Conservation (phyloP, 2,329 filamentous ascomycete genomes). For the Penicillium corylophilum region DNA sequence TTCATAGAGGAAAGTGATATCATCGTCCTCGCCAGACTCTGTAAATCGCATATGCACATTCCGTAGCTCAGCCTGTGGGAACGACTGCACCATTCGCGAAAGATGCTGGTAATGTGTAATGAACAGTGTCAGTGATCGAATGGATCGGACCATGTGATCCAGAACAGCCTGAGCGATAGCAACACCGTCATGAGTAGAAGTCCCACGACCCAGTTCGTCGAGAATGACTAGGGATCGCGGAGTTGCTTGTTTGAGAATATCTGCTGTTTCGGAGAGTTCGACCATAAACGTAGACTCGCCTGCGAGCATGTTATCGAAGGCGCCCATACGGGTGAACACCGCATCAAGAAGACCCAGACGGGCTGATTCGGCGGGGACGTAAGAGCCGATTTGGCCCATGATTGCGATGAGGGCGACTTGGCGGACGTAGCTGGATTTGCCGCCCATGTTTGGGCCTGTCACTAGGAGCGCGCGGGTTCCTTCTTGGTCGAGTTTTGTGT, state of each 20-base stretch:
- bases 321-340: constrained; percentile 93
- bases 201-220: constrained; percentile 91
- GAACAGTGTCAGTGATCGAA: constrained; percentile 80
- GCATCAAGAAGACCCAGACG: constrained; percentile 81
- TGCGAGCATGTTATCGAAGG: constrained; percentile 91
- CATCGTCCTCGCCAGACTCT: constrained; percentile 63
- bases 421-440: constrained; percentile 96
- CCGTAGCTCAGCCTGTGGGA: constrained; percentile 63
- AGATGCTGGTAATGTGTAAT: constrained; percentile 97
- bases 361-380: constrained; percentile 77
- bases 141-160: constrained; percentile 73
- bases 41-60: constrained; percentile 96
- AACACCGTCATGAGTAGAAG: constrained; percentile 91
- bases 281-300: constrained; percentile 98
- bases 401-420: constrained; percentile 88
- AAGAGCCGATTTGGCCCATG: constrained; percentile 92
- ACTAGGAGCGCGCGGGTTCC: constrained; percentile 75
- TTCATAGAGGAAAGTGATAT: constrained; percentile 94
- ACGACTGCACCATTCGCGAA: constrained; percentile 67
- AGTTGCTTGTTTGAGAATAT: constrained; percentile 86
- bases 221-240: constrained; percentile 83
- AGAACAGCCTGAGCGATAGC: constrained; percentile 93
- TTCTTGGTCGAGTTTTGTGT: constrained; percentile 68
- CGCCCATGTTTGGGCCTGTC: constrained; percentile 98
- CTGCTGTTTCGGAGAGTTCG: constrained; percentile 86